phyloP scores from a whole-genome alignment of 495 filamentous ascomycete species.

The Talaromyces adpressus region DNA sequence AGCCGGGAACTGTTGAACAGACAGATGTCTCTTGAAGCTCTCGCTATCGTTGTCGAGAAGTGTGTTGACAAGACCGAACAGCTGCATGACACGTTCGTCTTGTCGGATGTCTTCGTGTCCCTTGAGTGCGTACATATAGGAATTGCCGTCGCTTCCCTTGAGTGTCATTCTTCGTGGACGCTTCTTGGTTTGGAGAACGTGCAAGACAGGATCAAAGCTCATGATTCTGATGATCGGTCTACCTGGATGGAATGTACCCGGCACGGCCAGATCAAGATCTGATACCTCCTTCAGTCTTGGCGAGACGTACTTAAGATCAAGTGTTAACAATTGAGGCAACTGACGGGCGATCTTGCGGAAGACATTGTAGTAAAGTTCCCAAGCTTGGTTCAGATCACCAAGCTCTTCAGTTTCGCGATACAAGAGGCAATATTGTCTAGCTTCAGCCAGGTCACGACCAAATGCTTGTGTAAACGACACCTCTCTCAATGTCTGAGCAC shows the following conservation, averaged over 20 bases:
- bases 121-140: slow-evolving; percentile 85
- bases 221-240: slow-evolving; percentile 79
- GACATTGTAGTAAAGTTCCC: slow-evolving; percentile 97
- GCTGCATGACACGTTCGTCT: slow-evolving; percentile 98
- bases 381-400: slow-evolving; percentile 92
- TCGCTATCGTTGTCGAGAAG: slow-evolving; percentile 87
- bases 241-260: slow-evolving; percentile 87
- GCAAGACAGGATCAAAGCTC: slow-evolving; percentile 80
- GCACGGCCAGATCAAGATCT: slow-evolving; percentile 84
- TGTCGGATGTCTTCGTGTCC: slow-evolving; percentile 98
- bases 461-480: slow-evolving; percentile 98
- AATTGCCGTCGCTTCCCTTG: slow-evolving; percentile 76
- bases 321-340: slow-evolving; percentile 77
- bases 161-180: slow-evolving; percentile 83
- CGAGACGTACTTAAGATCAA: slow-evolving; percentile 96
- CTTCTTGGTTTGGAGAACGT: slow-evolving; percentile 95
- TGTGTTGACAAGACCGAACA: slow-evolving; percentile 95
- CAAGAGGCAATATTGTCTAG: slow-evolving; percentile 89
- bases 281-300: slow-evolving; percentile 77
- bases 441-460: slow-evolving; percentile 87
- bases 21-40: slow-evolving; percentile 92
- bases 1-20: slow-evolving; percentile 88
- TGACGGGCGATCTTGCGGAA: slow-evolving; percentile 96
- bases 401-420: slow-evolving; percentile 80
- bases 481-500: slow-evolving; percentile 87